These are phyloP conservation scores for Penicillium sp. DNA, from an alignment of 2,329 filamentous ascomycete genomes.

Conservation along the genomic window DNA sequence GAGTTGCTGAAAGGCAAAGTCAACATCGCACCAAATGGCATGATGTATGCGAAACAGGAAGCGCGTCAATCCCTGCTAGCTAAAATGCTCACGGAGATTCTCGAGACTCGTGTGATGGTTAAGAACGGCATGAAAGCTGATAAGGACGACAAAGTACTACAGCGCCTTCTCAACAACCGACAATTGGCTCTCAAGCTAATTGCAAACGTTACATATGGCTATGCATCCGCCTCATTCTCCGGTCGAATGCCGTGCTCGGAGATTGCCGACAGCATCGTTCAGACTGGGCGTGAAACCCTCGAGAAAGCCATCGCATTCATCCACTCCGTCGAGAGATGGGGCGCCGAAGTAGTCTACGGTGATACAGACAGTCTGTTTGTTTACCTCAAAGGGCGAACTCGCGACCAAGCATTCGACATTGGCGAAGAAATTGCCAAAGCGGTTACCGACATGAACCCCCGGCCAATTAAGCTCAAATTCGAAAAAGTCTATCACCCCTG, in stretches of 20 bases:
- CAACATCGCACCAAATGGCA: conserved; percentile 92
- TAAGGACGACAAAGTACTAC: conserved; percentile 81
- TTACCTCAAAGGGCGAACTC: conserved; percentile 81
- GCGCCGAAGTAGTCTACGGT: conserved; percentile 94
- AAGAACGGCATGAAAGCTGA: conserved; percentile 95
- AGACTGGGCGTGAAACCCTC: conserved; percentile 90
- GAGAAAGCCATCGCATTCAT: conserved; percentile 93
- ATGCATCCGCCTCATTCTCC: conserved; percentile 94
- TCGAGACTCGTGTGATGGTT: conserved; percentile 96
- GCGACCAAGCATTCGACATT: conserved; percentile 86
- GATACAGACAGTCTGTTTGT: conserved; percentile 97
- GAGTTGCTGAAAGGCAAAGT: conserved; percentile 79
- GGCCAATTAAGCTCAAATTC: conserved; percentile 93
- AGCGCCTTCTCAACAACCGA: conserved; percentile 86
- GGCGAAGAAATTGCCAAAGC: conserved; percentile 88
- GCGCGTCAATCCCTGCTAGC: conserved; percentile 88
- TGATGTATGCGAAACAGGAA: conserved; percentile 87
- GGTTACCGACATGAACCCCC: conserved; percentile 86
- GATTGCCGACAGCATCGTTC: conserved; percentile 97
- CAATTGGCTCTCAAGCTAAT: conserved; percentile 93
- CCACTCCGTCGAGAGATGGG: conserved; percentile 83
- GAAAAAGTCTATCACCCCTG: conserved; percentile 98
- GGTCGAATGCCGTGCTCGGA: conserved; percentile 97
- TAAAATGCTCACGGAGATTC: conserved; percentile 94
- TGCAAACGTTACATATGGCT: conserved; percentile 98